Evolutionary conservation across 208 protist genomes (phyloP).

Genomic region (Eutreptiella sp.): DNA sequence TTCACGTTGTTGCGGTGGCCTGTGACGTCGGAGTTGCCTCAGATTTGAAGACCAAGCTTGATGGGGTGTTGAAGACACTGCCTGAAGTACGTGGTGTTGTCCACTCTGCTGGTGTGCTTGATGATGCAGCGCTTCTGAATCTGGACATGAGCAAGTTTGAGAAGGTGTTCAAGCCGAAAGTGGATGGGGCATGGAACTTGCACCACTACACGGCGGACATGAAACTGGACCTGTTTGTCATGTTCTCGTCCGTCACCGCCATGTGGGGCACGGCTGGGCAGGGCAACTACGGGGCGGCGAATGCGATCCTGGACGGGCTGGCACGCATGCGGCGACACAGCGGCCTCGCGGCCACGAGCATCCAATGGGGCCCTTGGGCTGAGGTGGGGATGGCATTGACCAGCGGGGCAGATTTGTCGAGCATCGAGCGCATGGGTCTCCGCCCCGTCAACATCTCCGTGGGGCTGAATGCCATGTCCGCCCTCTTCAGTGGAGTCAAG

Average conservation of each 20-base stretch:
- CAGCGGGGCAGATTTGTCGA: no score
- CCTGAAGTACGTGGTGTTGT: no score
- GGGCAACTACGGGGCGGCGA: conserved; percentile 45
- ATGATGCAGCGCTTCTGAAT: conserved; percentile 28
- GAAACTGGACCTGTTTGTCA: conserved; percentile 27
- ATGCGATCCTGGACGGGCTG: conserved; percentile 37
- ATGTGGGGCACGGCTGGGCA: conserved; percentile 37
- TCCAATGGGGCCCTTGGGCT: conserved; percentile 40
- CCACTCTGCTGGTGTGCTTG: conserved; percentile 37
- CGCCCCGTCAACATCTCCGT: no score
- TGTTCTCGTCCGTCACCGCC: conserved; percentile 37
- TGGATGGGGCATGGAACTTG: conserved; percentile 31
- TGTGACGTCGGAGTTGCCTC: no score
- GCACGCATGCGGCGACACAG: conserved; percentile 1
- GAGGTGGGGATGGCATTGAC: conserved; percentile 41
- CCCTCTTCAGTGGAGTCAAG: no score
- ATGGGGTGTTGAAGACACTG: no score
- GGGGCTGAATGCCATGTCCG: no score
- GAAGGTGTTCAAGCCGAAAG: conserved; percentile 40
- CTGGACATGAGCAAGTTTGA: conserved; percentile 25
- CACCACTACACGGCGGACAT: background rate
- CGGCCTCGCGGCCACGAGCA: conserved; percentile 31
- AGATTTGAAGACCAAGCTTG: no score
- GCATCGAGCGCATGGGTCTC: no score
- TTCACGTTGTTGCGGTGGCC: no score